Percentiles rank a stretch among this genome's conserved stretches.
Conservation (phyloP, 352 stramenopile species). For the Globisporangium uncinulatum region DNA sequence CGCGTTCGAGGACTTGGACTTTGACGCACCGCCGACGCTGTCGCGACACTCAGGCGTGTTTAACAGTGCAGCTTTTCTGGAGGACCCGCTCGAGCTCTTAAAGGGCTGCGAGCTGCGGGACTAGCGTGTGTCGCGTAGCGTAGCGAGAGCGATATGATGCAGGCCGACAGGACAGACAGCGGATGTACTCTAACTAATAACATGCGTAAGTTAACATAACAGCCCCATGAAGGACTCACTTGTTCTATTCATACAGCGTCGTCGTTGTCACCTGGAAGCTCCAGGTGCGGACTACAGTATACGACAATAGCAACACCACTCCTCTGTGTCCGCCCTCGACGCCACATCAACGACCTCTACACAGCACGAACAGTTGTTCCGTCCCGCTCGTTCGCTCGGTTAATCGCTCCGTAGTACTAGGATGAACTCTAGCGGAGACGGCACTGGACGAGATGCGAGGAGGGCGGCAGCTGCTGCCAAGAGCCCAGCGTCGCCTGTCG, state of each 20-base stretch:
- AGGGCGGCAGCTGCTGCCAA: neutral
- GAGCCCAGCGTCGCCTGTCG: constrained; percentile 3
- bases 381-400: no score
- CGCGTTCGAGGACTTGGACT: constrained; percentile 11
- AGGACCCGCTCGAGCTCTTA: constrained; percentile 28
- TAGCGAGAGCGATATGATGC: neutral
- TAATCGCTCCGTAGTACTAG: no score
- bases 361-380: no score
- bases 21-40: neutral
- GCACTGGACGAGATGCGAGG: no score
- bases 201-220: neutral
- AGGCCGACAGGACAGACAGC: constrained; percentile 5
- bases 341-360: no score
- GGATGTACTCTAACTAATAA: neutral
- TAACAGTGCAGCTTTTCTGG: constrained; percentile 19
- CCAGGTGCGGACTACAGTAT: no score
- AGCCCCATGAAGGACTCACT: no score
- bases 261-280: no score
- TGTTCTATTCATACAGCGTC: no score
- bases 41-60: neutral
- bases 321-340: no score
- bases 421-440: neutral
- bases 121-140: constrained; percentile 3
- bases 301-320: no score
- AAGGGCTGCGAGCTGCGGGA: constrained; percentile 25